phyloP scores from a whole-genome alignment of 805 yeast genomes.

The Yarrowia sp. region DNA sequence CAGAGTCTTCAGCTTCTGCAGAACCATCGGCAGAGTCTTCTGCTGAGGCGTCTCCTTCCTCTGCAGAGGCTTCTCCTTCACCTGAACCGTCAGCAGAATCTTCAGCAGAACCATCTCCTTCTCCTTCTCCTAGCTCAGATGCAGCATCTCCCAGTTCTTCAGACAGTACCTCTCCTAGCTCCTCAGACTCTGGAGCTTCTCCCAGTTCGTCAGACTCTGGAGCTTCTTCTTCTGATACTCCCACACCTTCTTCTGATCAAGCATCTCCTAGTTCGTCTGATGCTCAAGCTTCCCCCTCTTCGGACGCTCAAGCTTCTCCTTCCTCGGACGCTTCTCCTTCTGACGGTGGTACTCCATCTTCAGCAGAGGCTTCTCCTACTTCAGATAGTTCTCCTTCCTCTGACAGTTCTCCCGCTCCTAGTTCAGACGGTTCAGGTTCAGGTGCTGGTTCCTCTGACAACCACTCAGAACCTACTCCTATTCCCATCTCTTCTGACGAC shows the following conservation, averaged over 20 bases:
- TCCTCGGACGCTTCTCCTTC: background rate
- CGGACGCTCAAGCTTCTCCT: background rate
- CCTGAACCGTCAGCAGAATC: no score
- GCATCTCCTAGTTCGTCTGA: no score
- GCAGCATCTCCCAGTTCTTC: no score
- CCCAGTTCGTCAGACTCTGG: background rate
- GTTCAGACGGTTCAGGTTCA: background rate
- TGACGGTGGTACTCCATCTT: background rate
- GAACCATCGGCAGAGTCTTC: no score
- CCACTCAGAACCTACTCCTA: background rate
- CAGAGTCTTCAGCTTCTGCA: background rate
- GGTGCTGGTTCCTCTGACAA: background rate
- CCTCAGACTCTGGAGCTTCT: background rate
- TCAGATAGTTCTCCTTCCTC: background rate
- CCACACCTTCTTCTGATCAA: no score
- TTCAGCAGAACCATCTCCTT: no score
- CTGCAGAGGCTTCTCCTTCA: background rate
- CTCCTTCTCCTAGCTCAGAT: no score
- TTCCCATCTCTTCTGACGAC: background rate
- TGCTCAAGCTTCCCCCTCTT: background rate
- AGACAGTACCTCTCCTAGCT: background rate
- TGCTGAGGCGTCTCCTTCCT: background rate
- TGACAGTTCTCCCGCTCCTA: background rate
- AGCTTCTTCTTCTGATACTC: background rate
- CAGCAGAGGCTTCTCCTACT: no score